Percentiles rank a stretch among this genome's conserved stretches.
Evolutionary conservation across 805 yeast species (phyloP).

Genomic region (Myxozyma melibiosi): DNA sequence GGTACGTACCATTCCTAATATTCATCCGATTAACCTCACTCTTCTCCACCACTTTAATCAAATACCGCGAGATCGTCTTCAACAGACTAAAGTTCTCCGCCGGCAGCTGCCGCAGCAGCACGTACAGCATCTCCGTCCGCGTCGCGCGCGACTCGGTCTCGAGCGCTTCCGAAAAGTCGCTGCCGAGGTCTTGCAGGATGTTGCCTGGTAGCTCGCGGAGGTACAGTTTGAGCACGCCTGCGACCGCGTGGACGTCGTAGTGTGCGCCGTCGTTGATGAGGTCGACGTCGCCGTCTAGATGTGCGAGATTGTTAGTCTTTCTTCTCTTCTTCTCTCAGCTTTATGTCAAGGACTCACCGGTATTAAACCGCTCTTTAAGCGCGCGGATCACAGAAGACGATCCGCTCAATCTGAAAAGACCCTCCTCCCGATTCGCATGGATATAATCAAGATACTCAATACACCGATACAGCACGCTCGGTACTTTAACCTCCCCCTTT

Average conservation of each 20-base stretch:
- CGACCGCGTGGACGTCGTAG: constrained; percentile 77
- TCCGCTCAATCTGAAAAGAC: constrained; percentile 88
- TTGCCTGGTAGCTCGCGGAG: constrained; percentile 73
- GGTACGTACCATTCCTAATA: constrained; percentile 56
- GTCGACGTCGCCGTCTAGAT: constrained; percentile 63
- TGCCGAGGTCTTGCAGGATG: constrained; percentile 59
- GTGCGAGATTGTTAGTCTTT: background rate
- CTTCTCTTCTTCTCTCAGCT: too few relatives aligned
- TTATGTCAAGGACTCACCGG: constrained; percentile 16
- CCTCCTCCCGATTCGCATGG: constrained; percentile 82
- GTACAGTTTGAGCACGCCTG: constrained; percentile 82
- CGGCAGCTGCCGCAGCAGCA: constrained; percentile 50
- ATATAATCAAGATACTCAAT: constrained; percentile 63
- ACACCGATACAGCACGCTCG: constrained; percentile 78
- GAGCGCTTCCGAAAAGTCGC: constrained; percentile 46
- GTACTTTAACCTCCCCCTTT: constrained; percentile 47
- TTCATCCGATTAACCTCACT: constrained; percentile 79
- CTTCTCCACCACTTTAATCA: constrained; percentile 64
- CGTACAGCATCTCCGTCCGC: constrained; percentile 39
- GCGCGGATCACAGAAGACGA: constrained; percentile 74
- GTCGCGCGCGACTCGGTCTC: constrained; percentile 38
- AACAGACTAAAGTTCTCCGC: constrained; percentile 60
- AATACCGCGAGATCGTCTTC: constrained; percentile 64
- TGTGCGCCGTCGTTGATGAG: constrained; percentile 44
- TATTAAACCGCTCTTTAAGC: constrained; percentile 70